A percentile compares a stretch with the other conserved stretches of the same genome.
phyloP scores from a whole-genome alignment of 2,329 filamentous ascomycete species.

The Paecilomyces fulvus region DNA sequence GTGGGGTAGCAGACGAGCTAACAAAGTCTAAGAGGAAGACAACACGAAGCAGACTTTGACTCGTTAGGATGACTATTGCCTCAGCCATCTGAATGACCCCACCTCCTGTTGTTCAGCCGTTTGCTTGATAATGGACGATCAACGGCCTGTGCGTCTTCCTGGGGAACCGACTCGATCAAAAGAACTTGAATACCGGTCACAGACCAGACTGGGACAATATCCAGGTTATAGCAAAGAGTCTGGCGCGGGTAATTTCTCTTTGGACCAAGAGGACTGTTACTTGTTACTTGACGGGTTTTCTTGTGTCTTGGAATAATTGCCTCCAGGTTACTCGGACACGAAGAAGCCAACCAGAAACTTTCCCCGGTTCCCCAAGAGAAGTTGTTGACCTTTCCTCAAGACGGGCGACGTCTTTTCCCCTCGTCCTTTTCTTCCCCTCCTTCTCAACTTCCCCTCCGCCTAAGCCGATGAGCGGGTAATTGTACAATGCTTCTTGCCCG shows the following conservation, averaged over 20 bases:
- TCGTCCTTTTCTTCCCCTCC: neutral
- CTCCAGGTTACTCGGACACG: neutral
- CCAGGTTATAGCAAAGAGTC: no score
- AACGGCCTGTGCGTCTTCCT: neutral
- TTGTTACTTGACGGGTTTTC: neutral
- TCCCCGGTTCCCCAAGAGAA: neutral
- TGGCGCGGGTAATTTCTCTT: neutral
- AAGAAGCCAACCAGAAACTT: neutral
- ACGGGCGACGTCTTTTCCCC: neutral
- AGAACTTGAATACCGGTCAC: no score
- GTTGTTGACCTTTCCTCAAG: neutral
- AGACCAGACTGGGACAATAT: no score
- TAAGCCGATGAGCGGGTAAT: slow-evolving; percentile 1
- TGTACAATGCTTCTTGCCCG: slow-evolving; percentile 2
- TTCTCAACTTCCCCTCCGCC: slow-evolving; percentile 1
- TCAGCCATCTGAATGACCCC: neutral
- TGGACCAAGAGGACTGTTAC: neutral
- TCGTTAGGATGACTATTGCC: no score
- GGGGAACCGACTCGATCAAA: neutral
- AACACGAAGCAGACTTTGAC: no score
- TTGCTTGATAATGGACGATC: neutral
- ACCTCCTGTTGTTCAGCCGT: neutral
- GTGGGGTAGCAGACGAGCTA: neutral
- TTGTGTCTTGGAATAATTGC: neutral
- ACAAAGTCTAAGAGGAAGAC: no score